Base-by-base conservation (phyloP, 768 basidiomycete species). In the Mycena indigotica region DNA sequence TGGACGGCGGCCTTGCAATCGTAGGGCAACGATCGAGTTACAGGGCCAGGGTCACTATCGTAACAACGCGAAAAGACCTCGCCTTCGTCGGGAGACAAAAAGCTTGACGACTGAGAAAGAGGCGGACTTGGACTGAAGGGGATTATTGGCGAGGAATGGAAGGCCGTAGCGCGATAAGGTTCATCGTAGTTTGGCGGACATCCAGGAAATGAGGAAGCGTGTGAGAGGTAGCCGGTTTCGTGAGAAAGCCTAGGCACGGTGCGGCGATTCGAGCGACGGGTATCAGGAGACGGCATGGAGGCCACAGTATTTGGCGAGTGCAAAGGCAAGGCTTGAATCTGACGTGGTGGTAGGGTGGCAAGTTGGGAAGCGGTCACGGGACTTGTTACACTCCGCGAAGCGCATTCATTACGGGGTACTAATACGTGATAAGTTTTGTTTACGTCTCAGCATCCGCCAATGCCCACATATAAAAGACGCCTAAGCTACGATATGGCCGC, bases 381-480 rank as follows among this genome's bases (percentile, higher is more conserved):
- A n/a, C n/a, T n/a, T n/a, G n/a, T n/a, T n/a, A n/a, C n/a, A n/a
- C n/a, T n/a, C n/a, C n/a, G n/a, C n/a, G n/a, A n/a, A n/a, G n/a
- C n/a, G n/a, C n/a, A n/a, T n/a, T n/a, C n/a, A n/a, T n/a, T n/a
- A n/a, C n/a, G n/a, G n/a, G n/a, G n/a, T n/a, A n/a, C n/a, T n/a
- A n/a, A n/a, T n/a, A n/a, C n/a, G n/a, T n/a, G n/a, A n/a, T n/a
- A n/a, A n/a, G n/a, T n/a, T n/a, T n/a, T n/a, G n/a, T n/a, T n/a
- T 13, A 29, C 21, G 4, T 52, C 17, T 35, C 0, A 19, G 8
- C 71, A 56, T 85, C 83, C 8, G 85, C 83, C 54, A 92, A 75
- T 2, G 88, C 82, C 92, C 92, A 95, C 90, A 93, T 93, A 72
- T 91, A 93, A 71, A 88, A 93, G 23, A 91, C 88, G 51, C 82